phyloP scores from a whole-genome alignment of 768 basidiomycete species.

The Lentinula boryana region DNA sequence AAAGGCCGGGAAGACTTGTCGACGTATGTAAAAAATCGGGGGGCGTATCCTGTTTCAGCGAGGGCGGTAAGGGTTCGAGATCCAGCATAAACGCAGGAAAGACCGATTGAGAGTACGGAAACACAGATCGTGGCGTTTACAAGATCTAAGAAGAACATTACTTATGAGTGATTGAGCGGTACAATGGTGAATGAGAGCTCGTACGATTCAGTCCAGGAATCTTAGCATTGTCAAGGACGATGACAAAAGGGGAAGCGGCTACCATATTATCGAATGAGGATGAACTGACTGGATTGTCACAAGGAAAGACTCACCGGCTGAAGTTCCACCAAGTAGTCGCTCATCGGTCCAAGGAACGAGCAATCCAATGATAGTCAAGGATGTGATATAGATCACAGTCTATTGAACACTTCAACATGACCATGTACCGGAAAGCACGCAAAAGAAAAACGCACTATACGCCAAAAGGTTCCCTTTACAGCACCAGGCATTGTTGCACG shows the following conservation, averaged over 20 bases:
- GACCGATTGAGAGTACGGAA: constrained; percentile 39
- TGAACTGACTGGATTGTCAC: background rate
- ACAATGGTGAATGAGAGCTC: background rate
- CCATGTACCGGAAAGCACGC: background rate
- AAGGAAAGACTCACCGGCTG: constrained; percentile 18
- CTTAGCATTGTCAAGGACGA: constrained; percentile 30
- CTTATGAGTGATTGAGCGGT: too few species aligned
- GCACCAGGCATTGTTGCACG: constrained; percentile 17
- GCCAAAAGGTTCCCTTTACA: constrained; percentile 45
- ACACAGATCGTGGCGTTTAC: constrained; percentile 40
- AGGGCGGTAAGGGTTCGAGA: constrained; percentile 40
- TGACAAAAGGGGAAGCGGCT: constrained; percentile 41
- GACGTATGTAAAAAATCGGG: constrained; percentile 37
- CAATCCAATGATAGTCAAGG: constrained; percentile 38
- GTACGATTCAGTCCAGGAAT: constrained; percentile 37
- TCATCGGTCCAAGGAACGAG: constrained; percentile 30
- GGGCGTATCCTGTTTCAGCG: constrained; percentile 41
- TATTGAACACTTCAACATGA: constrained; percentile 5
- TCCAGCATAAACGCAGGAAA: constrained; percentile 40
- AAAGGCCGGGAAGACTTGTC: constrained; percentile 42
- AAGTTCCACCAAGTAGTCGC: constrained; percentile 30
- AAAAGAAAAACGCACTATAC: constrained; percentile 25
- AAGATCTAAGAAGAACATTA: constrained; percentile 17
- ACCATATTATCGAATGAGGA: background rate
- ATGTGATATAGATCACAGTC: constrained; percentile 39